Percentiles rank a stretch among this genome's conserved stretches.
Conservation (phyloP, 2,329 filamentous ascomycete species). For the Dendryphion nanum region DNA sequence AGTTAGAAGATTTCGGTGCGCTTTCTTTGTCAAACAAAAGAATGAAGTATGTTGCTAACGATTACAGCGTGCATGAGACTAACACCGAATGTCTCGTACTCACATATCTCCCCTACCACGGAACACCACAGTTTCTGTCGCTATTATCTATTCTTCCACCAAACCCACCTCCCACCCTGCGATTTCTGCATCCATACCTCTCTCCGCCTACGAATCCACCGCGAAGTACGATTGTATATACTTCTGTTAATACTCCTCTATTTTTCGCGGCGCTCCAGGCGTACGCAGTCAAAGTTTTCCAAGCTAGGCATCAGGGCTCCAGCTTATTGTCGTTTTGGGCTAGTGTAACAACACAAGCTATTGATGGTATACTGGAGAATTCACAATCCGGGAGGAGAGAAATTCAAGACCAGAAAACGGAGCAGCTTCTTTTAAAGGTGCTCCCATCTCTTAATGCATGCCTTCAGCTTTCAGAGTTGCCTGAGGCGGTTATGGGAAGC, state of each 20-base stretch:
- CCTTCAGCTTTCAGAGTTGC: conserved; percentile 70
- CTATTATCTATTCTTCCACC: conserved; percentile 81
- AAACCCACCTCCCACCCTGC: conserved; percentile 72
- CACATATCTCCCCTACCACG: conserved; percentile 91
- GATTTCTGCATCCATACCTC: conserved; percentile 84
- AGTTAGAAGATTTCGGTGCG: conserved; percentile 81
- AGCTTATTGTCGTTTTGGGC: conserved; percentile 88
- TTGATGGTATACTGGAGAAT: conserved; percentile 77
- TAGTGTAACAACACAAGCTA: conserved; percentile 78
- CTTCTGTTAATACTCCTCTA: conserved; percentile 72
- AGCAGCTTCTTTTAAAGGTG: conserved; percentile 69
- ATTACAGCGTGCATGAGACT: conserved; percentile 77
- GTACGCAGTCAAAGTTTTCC: conserved; percentile 74
- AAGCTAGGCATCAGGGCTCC: conserved; percentile 70
- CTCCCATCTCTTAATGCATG: conserved; percentile 73
- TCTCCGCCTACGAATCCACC: conserved; percentile 73
- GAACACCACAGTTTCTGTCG: conserved; percentile 78
- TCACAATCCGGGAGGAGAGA: conserved; percentile 72
- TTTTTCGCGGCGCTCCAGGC: conserved; percentile 76
- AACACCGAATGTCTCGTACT: conserved; percentile 77
- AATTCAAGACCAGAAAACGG: conserved; percentile 76
- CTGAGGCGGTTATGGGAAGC: conserved; percentile 79
- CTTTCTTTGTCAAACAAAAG: too few relatives aligned
- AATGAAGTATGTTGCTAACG: too few relatives aligned
- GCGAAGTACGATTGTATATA: conserved; percentile 77